phyloP scores from a whole-genome alignment of 1,139 yeast species.

The Lizanozyma gosingica region DNA sequence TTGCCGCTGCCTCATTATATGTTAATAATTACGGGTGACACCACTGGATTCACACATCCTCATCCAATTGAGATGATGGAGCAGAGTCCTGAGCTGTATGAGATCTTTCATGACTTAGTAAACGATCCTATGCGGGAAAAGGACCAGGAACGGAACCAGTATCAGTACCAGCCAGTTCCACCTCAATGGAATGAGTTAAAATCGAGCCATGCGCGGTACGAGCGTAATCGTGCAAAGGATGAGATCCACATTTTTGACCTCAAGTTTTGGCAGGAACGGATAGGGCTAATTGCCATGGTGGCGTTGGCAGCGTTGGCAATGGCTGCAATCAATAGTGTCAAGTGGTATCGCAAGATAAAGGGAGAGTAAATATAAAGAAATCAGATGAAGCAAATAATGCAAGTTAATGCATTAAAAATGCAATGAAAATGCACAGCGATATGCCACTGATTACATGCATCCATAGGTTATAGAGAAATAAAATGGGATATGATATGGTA shows the following conservation, averaged over 20 bases:
- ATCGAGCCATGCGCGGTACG: neutral
- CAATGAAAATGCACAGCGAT: too few relatives aligned
- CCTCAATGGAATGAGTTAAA: neutral
- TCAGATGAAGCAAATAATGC: too few relatives aligned
- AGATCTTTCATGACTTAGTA: neutral
- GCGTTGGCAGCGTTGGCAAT: neutral
- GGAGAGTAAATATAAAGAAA: neutral
- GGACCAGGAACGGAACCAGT: neutral
- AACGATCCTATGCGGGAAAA: neutral
- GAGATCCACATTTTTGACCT: neutral
- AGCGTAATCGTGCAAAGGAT: neutral
- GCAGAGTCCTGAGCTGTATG: neutral
- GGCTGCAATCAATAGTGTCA: neutral
- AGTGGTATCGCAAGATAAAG: neutral
- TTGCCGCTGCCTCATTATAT: slow-evolving; percentile 62
- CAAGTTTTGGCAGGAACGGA: neutral
- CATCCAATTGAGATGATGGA: neutral
- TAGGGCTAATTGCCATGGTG: neutral
- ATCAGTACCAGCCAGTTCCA: neutral
- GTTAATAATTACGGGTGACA: slow-evolving; percentile 38
- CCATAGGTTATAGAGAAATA: too few relatives aligned
- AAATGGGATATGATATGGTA: too few relatives aligned
- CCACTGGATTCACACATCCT: slow-evolving; percentile 2
- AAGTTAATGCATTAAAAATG: too few relatives aligned
- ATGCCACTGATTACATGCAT: too few relatives aligned